Conservation (phyloP, 1,139 yeast species). For the Kurtzmaniella quercitrusa region DNA sequence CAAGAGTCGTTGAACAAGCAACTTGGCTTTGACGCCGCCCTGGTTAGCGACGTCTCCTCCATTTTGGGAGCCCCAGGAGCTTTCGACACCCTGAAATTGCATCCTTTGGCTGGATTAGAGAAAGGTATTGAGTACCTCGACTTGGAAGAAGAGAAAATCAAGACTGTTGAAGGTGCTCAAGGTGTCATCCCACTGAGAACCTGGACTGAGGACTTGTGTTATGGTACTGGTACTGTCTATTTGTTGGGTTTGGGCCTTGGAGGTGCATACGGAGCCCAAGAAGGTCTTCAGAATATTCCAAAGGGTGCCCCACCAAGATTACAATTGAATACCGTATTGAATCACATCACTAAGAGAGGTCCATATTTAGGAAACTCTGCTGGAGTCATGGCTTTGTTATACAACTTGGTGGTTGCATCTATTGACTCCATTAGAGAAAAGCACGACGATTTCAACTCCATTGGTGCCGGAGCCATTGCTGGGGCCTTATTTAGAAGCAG, state of each 20-base stretch:
- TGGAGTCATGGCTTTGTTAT: slow-evolving; percentile 87
- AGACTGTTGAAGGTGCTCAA: slow-evolving; percentile 76
- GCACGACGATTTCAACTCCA: slow-evolving; percentile 81
- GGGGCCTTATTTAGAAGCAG: slow-evolving; percentile 91
- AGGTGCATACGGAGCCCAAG: slow-evolving; percentile 83
- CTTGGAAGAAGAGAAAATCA: slow-evolving; percentile 73
- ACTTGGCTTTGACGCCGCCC: slow-evolving; percentile 65
- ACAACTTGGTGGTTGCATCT: slow-evolving; percentile 77
- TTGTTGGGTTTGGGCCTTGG: slow-evolving; percentile 75
- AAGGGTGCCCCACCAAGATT: slow-evolving; percentile 69
- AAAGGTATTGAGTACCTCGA: slow-evolving; percentile 87
- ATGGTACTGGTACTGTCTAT: slow-evolving; percentile 95
- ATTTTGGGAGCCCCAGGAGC: slow-evolving; percentile 58
- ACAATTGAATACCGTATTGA: slow-evolving; percentile 82
- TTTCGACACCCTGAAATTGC: slow-evolving; percentile 71
- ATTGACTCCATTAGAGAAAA: slow-evolving; percentile 80
- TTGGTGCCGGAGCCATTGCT: slow-evolving; percentile 85
- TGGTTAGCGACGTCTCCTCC: slow-evolving; percentile 60
- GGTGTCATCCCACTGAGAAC: slow-evolving; percentile 92
- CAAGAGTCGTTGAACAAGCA: slow-evolving; percentile 29
- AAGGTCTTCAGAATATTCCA: slow-evolving; percentile 77
- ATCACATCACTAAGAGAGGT: slow-evolving; percentile 91
- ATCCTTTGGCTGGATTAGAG: slow-evolving; percentile 91
- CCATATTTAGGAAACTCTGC: slow-evolving; percentile 94
- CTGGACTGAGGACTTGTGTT: slow-evolving; percentile 95